Conservation (phyloP, 2,329 filamentous ascomycete genomes). For the Periconia sp. region DNA sequence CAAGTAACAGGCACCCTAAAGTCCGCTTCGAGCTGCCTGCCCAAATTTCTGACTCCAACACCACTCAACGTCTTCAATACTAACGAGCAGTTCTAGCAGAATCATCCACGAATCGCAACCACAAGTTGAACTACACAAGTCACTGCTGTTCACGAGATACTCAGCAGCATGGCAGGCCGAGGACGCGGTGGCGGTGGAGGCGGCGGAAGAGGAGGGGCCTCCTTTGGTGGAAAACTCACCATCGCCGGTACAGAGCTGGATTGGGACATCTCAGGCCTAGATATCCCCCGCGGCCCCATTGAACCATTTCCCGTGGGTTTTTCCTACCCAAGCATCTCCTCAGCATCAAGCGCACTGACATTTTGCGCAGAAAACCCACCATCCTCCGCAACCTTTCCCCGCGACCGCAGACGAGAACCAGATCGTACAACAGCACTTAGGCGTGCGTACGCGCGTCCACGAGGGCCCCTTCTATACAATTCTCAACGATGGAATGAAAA, state of each 20-base stretch:
- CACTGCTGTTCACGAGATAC: neutral
- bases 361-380: conserved; percentile 4
- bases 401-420: conserved; percentile 49
- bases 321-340: conserved; percentile 2
- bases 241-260: conserved; percentile 48
- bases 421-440: conserved; percentile 54
- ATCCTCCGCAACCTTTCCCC: conserved; percentile 41
- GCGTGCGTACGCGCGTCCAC: conserved; percentile 57
- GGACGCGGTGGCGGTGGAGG: conserved; percentile 34
- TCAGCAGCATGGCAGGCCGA: conserved; percentile 20
- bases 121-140: neutral
- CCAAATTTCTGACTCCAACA: conserved; percentile 4
- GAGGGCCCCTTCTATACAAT: conserved; percentile 63
- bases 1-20: neutral
- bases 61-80: neutral
- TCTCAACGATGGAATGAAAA: conserved; percentile 52
- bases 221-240: conserved; percentile 36
- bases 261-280: conserved; percentile 45
- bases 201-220: conserved; percentile 26
- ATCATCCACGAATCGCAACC: neutral
- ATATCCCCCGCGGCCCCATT: conserved; percentile 43
- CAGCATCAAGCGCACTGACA: conserved; percentile 1
- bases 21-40: too few relatives aligned
- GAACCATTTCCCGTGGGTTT: conserved; percentile 45
- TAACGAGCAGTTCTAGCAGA: neutral